phyloP scores from a whole-genome alignment of 306 rosid genomes.

The Herpetospermum pedunculosum region DNA sequence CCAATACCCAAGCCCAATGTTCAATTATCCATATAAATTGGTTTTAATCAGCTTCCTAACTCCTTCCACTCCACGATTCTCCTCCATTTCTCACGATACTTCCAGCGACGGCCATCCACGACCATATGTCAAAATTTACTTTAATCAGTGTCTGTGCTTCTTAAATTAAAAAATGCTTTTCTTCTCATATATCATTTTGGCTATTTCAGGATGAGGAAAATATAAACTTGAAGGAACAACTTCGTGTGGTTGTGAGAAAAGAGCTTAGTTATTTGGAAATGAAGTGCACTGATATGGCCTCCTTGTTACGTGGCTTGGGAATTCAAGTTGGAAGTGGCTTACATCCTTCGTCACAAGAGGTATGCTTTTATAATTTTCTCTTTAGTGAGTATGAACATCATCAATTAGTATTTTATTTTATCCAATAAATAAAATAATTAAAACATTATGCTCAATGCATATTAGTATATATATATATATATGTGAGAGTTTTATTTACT shows the following conservation, averaged over 20 bases:
- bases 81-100: no score
- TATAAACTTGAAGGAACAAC: conserved; percentile 59
- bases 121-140: no score
- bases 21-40: no score
- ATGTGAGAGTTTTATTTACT: background rate
- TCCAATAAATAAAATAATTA: background rate
- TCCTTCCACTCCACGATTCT: no score
- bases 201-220: conserved; percentile 65
- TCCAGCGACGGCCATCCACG: no score
- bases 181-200: background rate
- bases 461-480: background rate
- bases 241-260: conserved; percentile 58
- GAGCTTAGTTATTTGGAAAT: conserved; percentile 54
- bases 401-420: background rate
- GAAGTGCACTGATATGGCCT: conserved; percentile 54
- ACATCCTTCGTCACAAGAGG: conserved; percentile 48
- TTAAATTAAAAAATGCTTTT: no score
- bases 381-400: background rate
- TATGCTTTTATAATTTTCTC: conserved; percentile 9
- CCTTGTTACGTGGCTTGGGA: conserved; percentile 80
- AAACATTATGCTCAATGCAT: background rate
- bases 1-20: no score
- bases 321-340: conserved; percentile 46
- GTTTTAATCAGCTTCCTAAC: no score
- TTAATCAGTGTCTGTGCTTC: no score